Base-by-base conservation (phyloP, 2,329 filamentous ascomycete species). In the Sclerotinia sclerotiorum region DNA sequence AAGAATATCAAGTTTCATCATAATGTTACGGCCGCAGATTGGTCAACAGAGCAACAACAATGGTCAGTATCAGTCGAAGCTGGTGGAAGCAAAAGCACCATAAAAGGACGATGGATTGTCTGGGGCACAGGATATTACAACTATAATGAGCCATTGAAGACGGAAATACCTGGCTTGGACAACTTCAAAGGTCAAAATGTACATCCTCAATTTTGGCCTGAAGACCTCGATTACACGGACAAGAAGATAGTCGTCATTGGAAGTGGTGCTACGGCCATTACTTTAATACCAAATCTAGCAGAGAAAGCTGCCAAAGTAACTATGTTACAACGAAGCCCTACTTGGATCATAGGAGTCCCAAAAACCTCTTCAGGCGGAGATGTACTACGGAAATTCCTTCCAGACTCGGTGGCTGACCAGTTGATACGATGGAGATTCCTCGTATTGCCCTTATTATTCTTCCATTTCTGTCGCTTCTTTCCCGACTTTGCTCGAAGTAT, bases 301-400 rank as follows among this genome's bases (percentile, higher is more conserved):
- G 80, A 89, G 52, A 85, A 84, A 48, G 90, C 90, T 5, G 79
- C 79, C 8, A 84, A 85, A 29, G 87, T 93, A 48, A 94, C 91
- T 1, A 92, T 94, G 86, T 83, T 96, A 3, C 92, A 96, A 79
- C 87, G 92, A 68, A 92, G 88, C 60, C 92, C 92, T 0, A 85
- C 84, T 0, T 93, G 91, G 74, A 83, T 93, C 62, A 72, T 90
- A 54, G 80, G 84, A 8, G 17, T 63, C 39, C 65, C 10, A 72
- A 86, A 0, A 27, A 15, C 19, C 1, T 68, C 68, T 29, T 27
- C 63, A 3, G 46, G 21, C 13, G 62, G 29, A 42, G 55, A 19
- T 48, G 52, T 63, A n/a, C 17, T 68, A n/a, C 65, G 57, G 8
- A 69, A 56, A 68, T 65, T 42, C 7, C 74, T 88, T 27, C 85